A percentile compares a stretch with the other conserved stretches of the same genome.
These are phyloP conservation scores for Exserohilum rostratum DNA, from an alignment of 2,329 filamentous ascomycete species.

Conservation along the genomic window DNA sequence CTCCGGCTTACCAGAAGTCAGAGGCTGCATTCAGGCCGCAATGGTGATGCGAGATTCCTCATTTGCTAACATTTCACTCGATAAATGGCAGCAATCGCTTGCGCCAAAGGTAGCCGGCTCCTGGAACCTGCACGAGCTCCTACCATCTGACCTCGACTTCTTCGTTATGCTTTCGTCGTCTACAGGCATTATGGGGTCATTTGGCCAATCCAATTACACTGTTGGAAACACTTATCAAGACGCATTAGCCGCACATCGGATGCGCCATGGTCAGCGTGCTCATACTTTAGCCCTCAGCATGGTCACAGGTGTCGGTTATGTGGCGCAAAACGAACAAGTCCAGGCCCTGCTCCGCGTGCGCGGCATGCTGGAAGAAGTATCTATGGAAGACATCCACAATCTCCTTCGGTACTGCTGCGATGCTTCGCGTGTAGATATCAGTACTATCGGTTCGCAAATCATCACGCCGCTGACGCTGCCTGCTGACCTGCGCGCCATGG, in stretches of 20 bases:
- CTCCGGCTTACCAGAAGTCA: constrained; percentile 24
- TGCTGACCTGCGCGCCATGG: constrained; percentile 20
- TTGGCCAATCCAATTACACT: constrained; percentile 33
- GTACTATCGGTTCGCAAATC: constrained; percentile 18
- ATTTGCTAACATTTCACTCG: constrained; percentile 26
- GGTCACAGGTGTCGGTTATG: constrained; percentile 20
- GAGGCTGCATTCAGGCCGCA: constrained; percentile 31
- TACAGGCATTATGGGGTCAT: constrained; percentile 27
- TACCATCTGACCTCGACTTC: constrained; percentile 29
- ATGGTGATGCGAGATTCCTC: constrained; percentile 29
- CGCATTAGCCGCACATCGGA: constrained; percentile 29
- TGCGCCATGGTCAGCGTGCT: constrained; percentile 18
- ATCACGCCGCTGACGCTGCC: constrained; percentile 24
- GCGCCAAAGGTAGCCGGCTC: constrained; percentile 43
- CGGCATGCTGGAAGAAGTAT: constrained; percentile 20
- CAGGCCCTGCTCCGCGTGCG: constrained; percentile 12
- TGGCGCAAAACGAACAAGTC: constrained; percentile 22
- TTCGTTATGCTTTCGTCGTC: constrained; percentile 32
- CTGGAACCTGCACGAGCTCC: constrained; percentile 35
- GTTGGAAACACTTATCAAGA: constrained; percentile 36
- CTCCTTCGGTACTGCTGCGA: constrained; percentile 28
- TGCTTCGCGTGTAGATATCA: constrained; percentile 5
- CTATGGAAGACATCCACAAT: constrained; percentile 24
- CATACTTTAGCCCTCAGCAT: constrained; percentile 26
- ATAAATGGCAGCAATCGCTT: constrained; percentile 18